Evolutionary conservation across 2,329 filamentous ascomycete genomes (phyloP).

Genomic region (Pyrenophora graminea): DNA sequence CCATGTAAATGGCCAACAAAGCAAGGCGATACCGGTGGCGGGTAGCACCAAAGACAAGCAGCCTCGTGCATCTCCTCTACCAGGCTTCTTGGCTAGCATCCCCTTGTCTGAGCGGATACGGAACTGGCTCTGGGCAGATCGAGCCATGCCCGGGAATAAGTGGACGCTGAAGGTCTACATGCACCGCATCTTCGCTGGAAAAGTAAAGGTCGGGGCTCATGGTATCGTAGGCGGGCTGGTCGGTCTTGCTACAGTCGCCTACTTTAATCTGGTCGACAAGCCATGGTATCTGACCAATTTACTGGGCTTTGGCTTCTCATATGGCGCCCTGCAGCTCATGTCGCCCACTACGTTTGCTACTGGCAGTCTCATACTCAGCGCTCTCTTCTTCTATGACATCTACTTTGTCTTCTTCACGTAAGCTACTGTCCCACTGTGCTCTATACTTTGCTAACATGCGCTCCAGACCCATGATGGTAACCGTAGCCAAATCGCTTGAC

Average conservation of each 20-base stretch:
- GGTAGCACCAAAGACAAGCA: conserved; percentile 28
- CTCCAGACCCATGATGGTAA: conserved; percentile 75
- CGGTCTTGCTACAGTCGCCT: conserved; percentile 61
- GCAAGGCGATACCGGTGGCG: conserved; percentile 41
- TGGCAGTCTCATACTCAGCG: conserved; percentile 74
- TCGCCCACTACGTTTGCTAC: conserved; percentile 88
- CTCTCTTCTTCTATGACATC: conserved; percentile 93
- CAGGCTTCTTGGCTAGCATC: conserved; percentile 54
- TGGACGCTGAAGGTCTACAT: conserved; percentile 58
- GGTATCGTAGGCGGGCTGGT: conserved; percentile 61
- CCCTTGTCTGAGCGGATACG: conserved; percentile 48
- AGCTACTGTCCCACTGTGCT: conserved; percentile 5
- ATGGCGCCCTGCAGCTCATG: conserved; percentile 78
- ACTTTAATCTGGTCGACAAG: conserved; percentile 65
- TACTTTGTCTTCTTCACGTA: conserved; percentile 86
- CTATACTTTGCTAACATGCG: conserved; percentile 7
- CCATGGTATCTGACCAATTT: conserved; percentile 80
- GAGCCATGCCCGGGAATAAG: conserved; percentile 55
- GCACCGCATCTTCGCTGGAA: conserved; percentile 55
- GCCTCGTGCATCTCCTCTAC: conserved; percentile 53
- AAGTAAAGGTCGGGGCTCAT: conserved; percentile 58
- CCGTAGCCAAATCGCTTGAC: conserved; percentile 85
- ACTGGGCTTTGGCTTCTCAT: conserved; percentile 85
- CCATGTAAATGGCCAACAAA: conserved; percentile 47
- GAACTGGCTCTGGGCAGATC: conserved; percentile 54